phyloP scores from a whole-genome alignment of 2,329 filamentous ascomycete species.

The Trichoderma lentiforme region DNA sequence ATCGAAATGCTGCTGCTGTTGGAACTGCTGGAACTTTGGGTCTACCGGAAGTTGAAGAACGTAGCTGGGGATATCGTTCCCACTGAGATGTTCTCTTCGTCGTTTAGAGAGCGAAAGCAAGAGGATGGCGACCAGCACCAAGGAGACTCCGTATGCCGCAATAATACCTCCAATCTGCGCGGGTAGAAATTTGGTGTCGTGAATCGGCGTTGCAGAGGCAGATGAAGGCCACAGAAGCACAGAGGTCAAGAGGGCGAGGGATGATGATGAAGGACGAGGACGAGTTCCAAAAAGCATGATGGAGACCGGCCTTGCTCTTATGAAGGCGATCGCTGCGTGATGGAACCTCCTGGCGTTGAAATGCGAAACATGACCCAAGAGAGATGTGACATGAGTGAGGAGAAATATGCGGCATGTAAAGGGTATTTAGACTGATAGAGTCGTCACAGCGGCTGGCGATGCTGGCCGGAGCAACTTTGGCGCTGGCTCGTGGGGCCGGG shows the following conservation, averaged over 20 bases:
- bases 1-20: slow-evolving; percentile 11
- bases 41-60: slow-evolving; percentile 3
- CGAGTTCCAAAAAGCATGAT: slow-evolving; percentile 40
- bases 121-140: slow-evolving; percentile 68
- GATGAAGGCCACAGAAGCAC: slow-evolving; percentile 27
- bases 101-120: slow-evolving; percentile 59
- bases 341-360: slow-evolving; percentile 44
- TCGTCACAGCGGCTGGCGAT: slow-evolving; percentile 46
- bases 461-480: slow-evolving; percentile 39
- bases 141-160: slow-evolving; percentile 74
- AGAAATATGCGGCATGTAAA: slow-evolving; percentile 42
- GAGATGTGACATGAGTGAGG: slow-evolving; percentile 44
- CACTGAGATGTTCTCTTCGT: slow-evolving; percentile 49
- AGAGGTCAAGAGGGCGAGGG: slow-evolving; percentile 28
- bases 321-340: slow-evolving; percentile 33
- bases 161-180: slow-evolving; percentile 81
- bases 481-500: slow-evolving; percentile 20
- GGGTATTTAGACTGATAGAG: slow-evolving; percentile 44
- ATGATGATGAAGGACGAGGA: slow-evolving; percentile 25
- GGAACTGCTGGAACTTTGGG: slow-evolving; percentile 2
- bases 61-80: slow-evolving; percentile 51
- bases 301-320: slow-evolving; percentile 31
- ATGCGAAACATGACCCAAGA: slow-evolving; percentile 51
- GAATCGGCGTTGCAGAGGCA: slow-evolving; percentile 28
- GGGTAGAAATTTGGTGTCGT: slow-evolving; percentile 55